These are phyloP conservation scores for Phycomyces nitens DNA, from an alignment of 192 early-diverging fungal species.

Conservation along the genomic window DNA sequence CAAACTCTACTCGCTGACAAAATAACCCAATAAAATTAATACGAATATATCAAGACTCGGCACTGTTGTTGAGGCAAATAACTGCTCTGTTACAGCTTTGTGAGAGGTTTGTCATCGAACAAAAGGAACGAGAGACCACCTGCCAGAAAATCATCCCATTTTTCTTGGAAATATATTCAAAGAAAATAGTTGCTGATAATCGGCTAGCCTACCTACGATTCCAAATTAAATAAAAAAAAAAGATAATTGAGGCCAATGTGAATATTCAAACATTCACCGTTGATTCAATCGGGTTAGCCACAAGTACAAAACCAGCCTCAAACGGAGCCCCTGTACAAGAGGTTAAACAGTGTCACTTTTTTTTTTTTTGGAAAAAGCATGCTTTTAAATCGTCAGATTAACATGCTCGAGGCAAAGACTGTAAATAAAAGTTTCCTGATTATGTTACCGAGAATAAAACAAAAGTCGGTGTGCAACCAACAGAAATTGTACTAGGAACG, in stretches of 20 bases:
- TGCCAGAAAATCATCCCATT: too few species aligned
- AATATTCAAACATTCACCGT: not conserved
- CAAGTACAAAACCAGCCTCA: not conserved
- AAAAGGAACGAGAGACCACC: too few species aligned
- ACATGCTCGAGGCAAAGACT: not conserved
- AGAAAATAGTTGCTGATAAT: too few species aligned
- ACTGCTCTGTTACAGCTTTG: too few species aligned
- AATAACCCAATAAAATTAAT: too few species aligned
- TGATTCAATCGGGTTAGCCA: not conserved
- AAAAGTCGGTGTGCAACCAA: constrained; percentile 8
- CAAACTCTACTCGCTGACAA: not conserved
- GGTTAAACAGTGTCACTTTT: not conserved
- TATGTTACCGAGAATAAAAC: not conserved
- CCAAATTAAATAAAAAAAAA: not conserved
- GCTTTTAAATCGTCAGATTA: not conserved
- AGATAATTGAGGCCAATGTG: not conserved
- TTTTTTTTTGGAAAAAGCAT: too few species aligned
- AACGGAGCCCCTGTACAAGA: not conserved
- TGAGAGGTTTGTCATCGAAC: too few species aligned
- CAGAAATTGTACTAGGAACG: constrained; percentile 8
- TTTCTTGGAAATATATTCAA: too few species aligned
- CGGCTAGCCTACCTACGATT: not conserved
- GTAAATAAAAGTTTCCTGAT: too few species aligned
- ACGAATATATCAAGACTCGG: too few species aligned
- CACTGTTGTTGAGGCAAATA: too few species aligned